Evolutionary conservation across 495 filamentous ascomycete species (phyloP), one percentile per base, ranked within the genome.

Genomic region (Penicillium lagena): DNA sequence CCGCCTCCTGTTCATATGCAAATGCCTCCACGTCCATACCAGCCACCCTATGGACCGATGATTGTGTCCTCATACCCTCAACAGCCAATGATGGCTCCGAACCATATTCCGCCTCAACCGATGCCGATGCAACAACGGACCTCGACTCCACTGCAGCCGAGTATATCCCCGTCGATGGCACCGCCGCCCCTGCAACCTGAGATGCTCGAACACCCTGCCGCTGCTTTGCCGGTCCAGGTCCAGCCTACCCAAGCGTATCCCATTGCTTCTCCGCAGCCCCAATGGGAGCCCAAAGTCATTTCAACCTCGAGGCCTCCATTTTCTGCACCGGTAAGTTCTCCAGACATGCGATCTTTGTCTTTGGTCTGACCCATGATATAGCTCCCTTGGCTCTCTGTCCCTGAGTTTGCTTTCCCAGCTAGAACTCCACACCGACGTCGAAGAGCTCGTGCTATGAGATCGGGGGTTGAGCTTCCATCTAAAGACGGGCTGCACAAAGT

Each of bases 361-460:
- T 33, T 34, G 44, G 27, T 42, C 46, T 55, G 12, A 50, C 34
- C 27, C 13, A 41, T 30, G 14, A 47, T 17, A 36, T 52, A 87
- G 81, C 68, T 96, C 3, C 90, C 90, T 9, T 95, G 89, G 89
- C 70, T 83, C n/a, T 95, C 89, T 22, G 71, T 75, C 29, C 79
- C 83, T 3, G 80, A 85, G 15, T 51, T 63, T 12, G 60, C 77
- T 4, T 95, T 93, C 58, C 88, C 90, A 22, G 58, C 68, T 2
- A 56, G 69, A 54, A 58, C 59, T 35, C 63, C 59, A 22, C 59
- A 62, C 43, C 65, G 62, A 54, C 70, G 67, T 40, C 61, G 73
- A 41, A 68, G 60, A 50, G 53, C 50, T 34, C 68, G 68, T 29
- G 51, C 50, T 7, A 54, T 77, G 29, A 57, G 63, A 12, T 51